A percentile compares a stretch with the other conserved stretches of the same genome.
Evolutionary conservation across 148 eudicot genomes (phyloP).

Genomic region (Vaccinium corymbosum): DNA sequence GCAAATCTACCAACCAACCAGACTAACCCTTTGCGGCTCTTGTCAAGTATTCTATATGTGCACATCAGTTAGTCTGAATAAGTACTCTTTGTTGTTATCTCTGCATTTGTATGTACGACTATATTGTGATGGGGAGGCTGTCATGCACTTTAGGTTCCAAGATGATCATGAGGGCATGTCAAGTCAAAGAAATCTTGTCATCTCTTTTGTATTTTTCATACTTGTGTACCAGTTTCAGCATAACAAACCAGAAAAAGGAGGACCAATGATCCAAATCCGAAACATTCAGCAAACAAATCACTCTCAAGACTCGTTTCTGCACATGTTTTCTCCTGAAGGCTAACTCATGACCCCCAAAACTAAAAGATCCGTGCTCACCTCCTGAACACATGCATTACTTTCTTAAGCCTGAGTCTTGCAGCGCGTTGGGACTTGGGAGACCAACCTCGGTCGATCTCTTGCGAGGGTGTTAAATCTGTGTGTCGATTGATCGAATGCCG

Average conservation of each 20-base stretch:
- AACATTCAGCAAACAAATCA: not conserved
- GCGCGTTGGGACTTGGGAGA: too few species aligned
- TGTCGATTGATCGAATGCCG: too few species aligned
- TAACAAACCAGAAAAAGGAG: not conserved
- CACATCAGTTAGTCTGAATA: not conserved
- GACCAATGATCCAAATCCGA: not conserved
- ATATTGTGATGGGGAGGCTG: not conserved
- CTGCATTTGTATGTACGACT: not conserved
- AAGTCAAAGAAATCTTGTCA: not conserved
- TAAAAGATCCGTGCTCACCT: too few species aligned
- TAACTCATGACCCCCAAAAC: not conserved
- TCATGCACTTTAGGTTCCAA: not conserved
- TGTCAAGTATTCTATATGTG: not conserved
- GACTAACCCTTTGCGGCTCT: too few species aligned
- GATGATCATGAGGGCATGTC: not conserved
- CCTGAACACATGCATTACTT: too few species aligned
- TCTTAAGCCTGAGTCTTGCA: too few species aligned
- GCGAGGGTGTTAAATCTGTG: too few species aligned
- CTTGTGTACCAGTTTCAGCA: not conserved
- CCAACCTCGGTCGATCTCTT: too few species aligned
- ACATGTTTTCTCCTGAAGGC: not conserved
- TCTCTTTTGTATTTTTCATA: not conserved
- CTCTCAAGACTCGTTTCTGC: not conserved
- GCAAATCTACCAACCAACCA: too few species aligned
- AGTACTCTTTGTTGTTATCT: not conserved